Conservation (phyloP, 768 basidiomycete genomes). For the Mycena alexandri region DNA sequence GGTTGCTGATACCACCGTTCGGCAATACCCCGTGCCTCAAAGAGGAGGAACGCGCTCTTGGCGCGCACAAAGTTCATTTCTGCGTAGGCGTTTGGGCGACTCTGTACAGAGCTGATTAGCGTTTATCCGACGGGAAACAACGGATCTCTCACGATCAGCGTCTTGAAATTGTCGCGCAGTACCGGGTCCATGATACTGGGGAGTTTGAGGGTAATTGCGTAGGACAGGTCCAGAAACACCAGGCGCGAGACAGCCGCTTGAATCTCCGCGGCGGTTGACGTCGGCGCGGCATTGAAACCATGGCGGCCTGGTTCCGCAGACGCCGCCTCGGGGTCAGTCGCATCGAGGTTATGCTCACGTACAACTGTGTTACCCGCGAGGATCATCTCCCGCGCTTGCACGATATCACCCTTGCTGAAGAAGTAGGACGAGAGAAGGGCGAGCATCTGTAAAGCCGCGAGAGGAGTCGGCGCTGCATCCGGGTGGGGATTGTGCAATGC, state of each 20-base stretch:
- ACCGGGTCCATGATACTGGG: conserved; percentile 18
- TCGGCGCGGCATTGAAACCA: conserved; percentile 1
- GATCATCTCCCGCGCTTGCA: conserved; percentile 16
- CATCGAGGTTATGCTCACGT: conserved; percentile 7
- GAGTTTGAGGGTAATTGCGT: conserved; percentile 15
- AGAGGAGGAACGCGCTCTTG: conserved; percentile 27
- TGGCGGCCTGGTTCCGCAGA: neutral
- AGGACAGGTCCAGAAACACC: conserved; percentile 25
- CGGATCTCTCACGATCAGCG: neutral
- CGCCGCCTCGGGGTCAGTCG: neutral
- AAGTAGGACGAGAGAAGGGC: conserved; percentile 23
- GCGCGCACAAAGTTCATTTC: conserved; percentile 30
- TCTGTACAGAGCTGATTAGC: neutral
- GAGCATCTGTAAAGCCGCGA: conserved; percentile 19
- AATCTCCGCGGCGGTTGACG: neutral
- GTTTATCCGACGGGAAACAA: neutral
- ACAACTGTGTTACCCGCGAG: neutral
- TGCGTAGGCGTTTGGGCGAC: conserved; percentile 1
- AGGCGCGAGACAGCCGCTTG: conserved; percentile 27
- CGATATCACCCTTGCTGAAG: conserved; percentile 29
- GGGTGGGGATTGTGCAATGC: neutral
- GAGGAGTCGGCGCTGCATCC: neutral
- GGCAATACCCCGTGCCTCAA: conserved; percentile 6
- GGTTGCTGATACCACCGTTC: neutral
- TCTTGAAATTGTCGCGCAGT: conserved; percentile 8